Base-by-base conservation (phyloP, 306 rosid species). In the Sesbania bispinosa region DNA sequence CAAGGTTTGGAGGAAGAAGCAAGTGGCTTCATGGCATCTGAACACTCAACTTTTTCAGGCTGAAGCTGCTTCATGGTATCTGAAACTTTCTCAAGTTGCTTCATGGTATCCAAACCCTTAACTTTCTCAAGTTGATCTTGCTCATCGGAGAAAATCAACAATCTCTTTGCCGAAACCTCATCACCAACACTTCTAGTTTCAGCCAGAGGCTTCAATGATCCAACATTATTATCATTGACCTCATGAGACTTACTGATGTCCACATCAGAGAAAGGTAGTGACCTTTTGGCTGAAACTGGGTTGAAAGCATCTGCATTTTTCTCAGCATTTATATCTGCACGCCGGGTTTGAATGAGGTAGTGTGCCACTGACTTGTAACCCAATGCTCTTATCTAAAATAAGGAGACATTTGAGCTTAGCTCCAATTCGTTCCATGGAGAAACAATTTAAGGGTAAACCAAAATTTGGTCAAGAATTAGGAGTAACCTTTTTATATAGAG, bases 321-420 rank as follows among this genome's bases (percentile, higher is more conserved):
- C 73, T 54, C 83, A 41, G n/a, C 69, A 48, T 69, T 58, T 55
- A 52, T 33, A 55, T 82, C 85, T 41, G 85, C 16, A 5, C 87
- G 87, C 35, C 61, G 82, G 33, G 97, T 88, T 79, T 89, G 89
- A 76, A 95, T 81, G 81, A 95, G 99, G 82, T 84, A 95, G 77
- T 95, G 99, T 3, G 99, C 97, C 61, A 95, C 99, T 13, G 99
- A 95, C 83, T 86, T 91, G 82, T 70, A 89, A 26, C 99, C 96
- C 83, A 88, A 66, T 64, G 62, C 46, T 10, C 78, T 13, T 82
- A 86, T 73, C 99, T 95, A 74, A n/a, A 66, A 78, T 35, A 70
- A 41, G 45, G 38, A 81, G 36, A 69, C 30, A 69, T 15, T 55
- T 71, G 51, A 83, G 76, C 55, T 75, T 70, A 74, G 78, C 43